Evolutionary conservation across 2,329 filamentous ascomycete genomes (phyloP).

Genomic region (Colletotrichum cordylinicola): DNA sequence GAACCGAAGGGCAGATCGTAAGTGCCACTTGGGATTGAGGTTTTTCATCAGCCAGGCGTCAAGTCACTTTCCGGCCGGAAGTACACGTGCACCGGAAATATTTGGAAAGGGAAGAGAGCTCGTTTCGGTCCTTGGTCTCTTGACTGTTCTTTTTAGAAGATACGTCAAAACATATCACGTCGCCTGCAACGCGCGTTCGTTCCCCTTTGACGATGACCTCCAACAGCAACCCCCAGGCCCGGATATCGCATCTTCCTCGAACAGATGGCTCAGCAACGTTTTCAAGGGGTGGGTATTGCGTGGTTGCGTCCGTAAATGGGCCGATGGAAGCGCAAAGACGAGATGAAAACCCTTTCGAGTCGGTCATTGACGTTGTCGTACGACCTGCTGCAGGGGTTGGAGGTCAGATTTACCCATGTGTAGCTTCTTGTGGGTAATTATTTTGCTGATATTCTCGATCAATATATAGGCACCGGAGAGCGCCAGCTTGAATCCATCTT

Average conservation of each 20-base stretch:
- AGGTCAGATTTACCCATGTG: conserved; percentile 54
- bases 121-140: neutral
- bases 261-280: conserved; percentile 84
- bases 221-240: conserved; percentile 52
- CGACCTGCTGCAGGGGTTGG: conserved; percentile 85
- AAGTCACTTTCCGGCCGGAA: neutral
- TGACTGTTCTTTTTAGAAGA: neutral
- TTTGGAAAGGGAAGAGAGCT: neutral
- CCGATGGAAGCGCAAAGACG: conserved; percentile 88
- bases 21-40: neutral
- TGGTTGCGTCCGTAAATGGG: conserved; percentile 88
- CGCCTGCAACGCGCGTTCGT: neutral
- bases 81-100: neutral
- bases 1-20: neutral
- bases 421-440: neutral
- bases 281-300: conserved; percentile 76
- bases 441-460: conserved; percentile 26
- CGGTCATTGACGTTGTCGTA: conserved; percentile 87
- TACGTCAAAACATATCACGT: neutral
- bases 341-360: conserved; percentile 92
- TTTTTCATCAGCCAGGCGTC: neutral
- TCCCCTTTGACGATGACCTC: conserved; percentile 11
- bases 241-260: conserved; percentile 67
- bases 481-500: conserved; percentile 82
- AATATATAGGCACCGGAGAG: conserved; percentile 68